phyloP scores from a whole-genome alignment of 2,329 filamentous ascomycete species.

The Plenodomus biglobosus region DNA sequence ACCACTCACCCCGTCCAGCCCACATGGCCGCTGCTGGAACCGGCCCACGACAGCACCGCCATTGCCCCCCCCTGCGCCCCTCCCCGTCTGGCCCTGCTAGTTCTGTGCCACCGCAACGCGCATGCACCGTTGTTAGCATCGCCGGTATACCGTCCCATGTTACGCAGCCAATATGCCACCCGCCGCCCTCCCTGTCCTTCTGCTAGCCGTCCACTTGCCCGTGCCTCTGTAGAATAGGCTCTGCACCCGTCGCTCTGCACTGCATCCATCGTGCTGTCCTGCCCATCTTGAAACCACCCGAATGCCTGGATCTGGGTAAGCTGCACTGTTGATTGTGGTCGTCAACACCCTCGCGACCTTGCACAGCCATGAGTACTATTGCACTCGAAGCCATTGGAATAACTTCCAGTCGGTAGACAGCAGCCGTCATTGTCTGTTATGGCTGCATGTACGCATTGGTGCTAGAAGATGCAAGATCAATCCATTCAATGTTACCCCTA shows the following conservation, averaged over 20 bases:
- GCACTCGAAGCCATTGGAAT: too few relatives aligned
- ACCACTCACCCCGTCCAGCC: too few relatives aligned
- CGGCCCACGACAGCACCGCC: background rate
- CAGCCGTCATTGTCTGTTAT: too few relatives aligned
- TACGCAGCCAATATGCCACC: slow-evolving; percentile 26
- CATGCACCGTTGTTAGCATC: background rate
- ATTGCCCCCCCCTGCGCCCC: background rate
- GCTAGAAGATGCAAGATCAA: too few relatives aligned
- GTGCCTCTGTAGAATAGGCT: too few relatives aligned
- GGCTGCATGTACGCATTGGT: too few relatives aligned
- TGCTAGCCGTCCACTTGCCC: too few relatives aligned
- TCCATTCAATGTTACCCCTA: too few relatives aligned
- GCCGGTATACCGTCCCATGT: slow-evolving; percentile 8
- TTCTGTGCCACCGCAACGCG: background rate
- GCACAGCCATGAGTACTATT: background rate
- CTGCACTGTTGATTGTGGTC: background rate
- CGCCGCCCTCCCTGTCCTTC: slow-evolving; percentile 11
- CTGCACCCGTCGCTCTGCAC: too few relatives aligned
- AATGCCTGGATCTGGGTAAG: background rate
- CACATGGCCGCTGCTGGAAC: background rate
- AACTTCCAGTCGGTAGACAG: too few relatives aligned
- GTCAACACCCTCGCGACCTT: background rate
- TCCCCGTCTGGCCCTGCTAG: background rate
- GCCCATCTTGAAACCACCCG: background rate
- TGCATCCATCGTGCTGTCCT: background rate